Base-by-base conservation (phyloP, 2,329 filamentous ascomycete genomes). In the Eutypella sp. region DNA sequence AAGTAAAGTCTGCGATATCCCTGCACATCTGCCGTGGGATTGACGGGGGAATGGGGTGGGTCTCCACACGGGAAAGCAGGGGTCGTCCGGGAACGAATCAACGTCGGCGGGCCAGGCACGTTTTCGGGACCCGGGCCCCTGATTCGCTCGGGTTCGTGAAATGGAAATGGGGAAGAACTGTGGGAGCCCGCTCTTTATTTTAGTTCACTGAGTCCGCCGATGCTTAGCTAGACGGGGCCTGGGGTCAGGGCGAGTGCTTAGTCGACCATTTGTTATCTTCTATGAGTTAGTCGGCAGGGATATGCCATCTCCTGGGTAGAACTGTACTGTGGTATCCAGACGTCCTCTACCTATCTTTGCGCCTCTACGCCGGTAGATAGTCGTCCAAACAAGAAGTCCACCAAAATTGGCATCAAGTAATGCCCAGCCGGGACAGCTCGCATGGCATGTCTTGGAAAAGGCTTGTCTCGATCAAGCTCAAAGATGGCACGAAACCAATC, bases 51-150 rank as follows among this genome's bases (percentile, higher is more conserved):
- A 11, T n/a, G 29, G 29, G 29, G 13, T n/a, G 29, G 29, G 16
- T 6, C 19, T 5, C 7, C 7, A 18, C 19, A 38, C 13, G 20
- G 36, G 19, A 38, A 18, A 38, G 36, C 36, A 38, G 19, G 36
- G 10, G 9, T 2, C 18, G 5, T 11, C 5, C 10, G 43, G 48
- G 41, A 48, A 57, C 57, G 53, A 60, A 59, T 61, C 53, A 57
- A 45, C 54, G 50, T 48, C 50, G 47, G 23, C 24, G 43, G 25
- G 44, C 22, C 40, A 45, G 39, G 49, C 57, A 60, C 57, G 57
- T 58, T 58, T 48, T 47, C 29, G 33, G 37, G 36, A 24, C 10
- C 8, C 33, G 4, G 24, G 18, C 18, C 5, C 23, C 36, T 38
- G 20, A 38, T 38, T 38, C 36, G 36, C 36, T 23, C 4, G 19